Evolutionary conservation across 805 yeast genomes (phyloP).

Genomic region (Myxozyma neglecta): DNA sequence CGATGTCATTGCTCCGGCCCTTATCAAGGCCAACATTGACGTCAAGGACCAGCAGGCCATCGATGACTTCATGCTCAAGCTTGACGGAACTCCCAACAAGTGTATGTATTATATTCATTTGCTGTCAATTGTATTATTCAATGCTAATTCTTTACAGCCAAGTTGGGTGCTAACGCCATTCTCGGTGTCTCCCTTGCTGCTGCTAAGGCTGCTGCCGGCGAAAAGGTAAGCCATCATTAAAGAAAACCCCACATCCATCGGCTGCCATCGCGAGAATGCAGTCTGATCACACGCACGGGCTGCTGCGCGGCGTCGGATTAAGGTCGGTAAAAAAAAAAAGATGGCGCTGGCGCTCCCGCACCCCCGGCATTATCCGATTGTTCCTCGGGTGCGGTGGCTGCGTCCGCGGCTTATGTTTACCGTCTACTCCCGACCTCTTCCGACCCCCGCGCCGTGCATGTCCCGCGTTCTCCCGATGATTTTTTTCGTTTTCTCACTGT

Average conservation of each 20-base stretch:
- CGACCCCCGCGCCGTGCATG: slow-evolving; percentile 2
- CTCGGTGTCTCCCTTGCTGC: slow-evolving; percentile 97
- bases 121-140: neutral
- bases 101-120: slow-evolving; percentile 38
- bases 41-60: slow-evolving; percentile 82
- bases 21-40: slow-evolving; percentile 75
- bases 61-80: slow-evolving; percentile 78
- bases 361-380: no score
- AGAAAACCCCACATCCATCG: neutral
- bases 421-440: slow-evolving; percentile 8
- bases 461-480: neutral
- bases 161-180: slow-evolving; percentile 98
- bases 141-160: slow-evolving; percentile 39
- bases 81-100: slow-evolving; percentile 98
- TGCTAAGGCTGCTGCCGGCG: slow-evolving; percentile 98
- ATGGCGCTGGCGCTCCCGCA: no score
- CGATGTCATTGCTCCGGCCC: slow-evolving; percentile 91
- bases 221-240: slow-evolving; percentile 47
- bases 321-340: no score
- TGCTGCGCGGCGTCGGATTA: neutral
- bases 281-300: slow-evolving; percentile 5
- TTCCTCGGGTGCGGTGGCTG: neutral
- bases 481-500: neutral
- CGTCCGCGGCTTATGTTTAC: neutral
- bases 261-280: neutral